Conservation (phyloP, 768 basidiomycete genomes). For the Boletus coccyginus region DNA sequence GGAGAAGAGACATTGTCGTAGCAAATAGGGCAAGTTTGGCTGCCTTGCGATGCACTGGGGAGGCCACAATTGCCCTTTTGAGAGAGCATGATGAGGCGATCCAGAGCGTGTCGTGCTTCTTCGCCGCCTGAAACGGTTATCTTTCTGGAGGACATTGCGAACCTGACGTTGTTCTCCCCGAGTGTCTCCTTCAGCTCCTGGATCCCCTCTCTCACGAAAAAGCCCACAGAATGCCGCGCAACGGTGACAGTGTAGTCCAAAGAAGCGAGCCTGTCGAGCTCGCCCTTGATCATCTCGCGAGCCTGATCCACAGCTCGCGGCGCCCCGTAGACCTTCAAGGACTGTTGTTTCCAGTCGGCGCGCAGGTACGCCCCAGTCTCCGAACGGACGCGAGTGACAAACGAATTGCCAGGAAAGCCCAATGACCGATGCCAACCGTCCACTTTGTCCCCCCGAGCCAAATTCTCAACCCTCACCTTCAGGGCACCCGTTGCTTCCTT, state of each 20-base stretch:
- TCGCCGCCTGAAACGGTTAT: too few species aligned
- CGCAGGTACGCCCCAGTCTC: slow-evolving; percentile 43
- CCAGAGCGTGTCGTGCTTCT: too few species aligned
- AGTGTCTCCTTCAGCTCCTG: too few species aligned
- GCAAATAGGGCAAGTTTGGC: too few species aligned
- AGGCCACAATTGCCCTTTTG: too few species aligned
- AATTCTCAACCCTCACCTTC: slow-evolving; percentile 57
- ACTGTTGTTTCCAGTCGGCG: slow-evolving; percentile 43
- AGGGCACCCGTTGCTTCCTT: slow-evolving; percentile 53
- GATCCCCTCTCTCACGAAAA: too few species aligned
- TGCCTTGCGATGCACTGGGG: too few species aligned
- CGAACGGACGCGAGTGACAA: slow-evolving; percentile 34
- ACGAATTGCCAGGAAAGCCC: slow-evolving; percentile 22
- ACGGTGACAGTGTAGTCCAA: slow-evolving; percentile 42
- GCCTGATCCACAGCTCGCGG: slow-evolving; percentile 39
- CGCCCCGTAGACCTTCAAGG: slow-evolving; percentile 48
- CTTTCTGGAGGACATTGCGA: too few species aligned
- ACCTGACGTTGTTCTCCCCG: too few species aligned
- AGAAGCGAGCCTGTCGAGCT: slow-evolving; percentile 46
- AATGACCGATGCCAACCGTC: slow-evolving; percentile 52
- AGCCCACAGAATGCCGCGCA: slow-evolving; percentile 32
- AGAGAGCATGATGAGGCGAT: too few species aligned
- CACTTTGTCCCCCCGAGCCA: slow-evolving; percentile 50
- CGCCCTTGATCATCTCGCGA: slow-evolving; percentile 41
- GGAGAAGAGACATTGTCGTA: too few species aligned